Evolutionary conservation across 371 early-diverging fungal genomes (phyloP).

Genomic region (Mortierella sp.): DNA sequence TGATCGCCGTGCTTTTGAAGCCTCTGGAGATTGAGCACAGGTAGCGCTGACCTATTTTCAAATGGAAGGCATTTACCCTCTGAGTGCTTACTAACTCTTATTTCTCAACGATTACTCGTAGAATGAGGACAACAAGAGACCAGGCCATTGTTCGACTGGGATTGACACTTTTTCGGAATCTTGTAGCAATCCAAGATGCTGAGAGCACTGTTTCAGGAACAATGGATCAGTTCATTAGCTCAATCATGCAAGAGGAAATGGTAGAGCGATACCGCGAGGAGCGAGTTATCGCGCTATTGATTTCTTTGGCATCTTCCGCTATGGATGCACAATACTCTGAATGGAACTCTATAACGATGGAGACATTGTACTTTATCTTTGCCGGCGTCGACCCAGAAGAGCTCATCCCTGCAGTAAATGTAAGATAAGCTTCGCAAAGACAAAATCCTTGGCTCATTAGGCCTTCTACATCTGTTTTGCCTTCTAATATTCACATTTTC

Average conservation of each 20-base stretch:
- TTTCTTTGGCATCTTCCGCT: slow-evolving; percentile 70
- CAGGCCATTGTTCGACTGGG: slow-evolving; percentile 78
- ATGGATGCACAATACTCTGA: slow-evolving; percentile 62
- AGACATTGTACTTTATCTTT: slow-evolving; percentile 71
- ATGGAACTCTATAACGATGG: slow-evolving; percentile 73
- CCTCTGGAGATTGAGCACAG: slow-evolving; percentile 63
- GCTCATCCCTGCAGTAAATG: slow-evolving; percentile 40
- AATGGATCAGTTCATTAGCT: slow-evolving; percentile 55
- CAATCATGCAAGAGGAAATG: slow-evolving; percentile 73
- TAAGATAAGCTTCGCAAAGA: slow-evolving; percentile 5
- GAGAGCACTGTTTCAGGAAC: slow-evolving; percentile 62
- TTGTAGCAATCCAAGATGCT: slow-evolving; percentile 82
- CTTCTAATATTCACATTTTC: not conserved
- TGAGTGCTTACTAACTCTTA: slow-evolving; percentile 15
- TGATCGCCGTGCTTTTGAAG: slow-evolving; percentile 57
- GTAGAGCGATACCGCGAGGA: slow-evolving; percentile 62
- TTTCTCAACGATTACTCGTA: slow-evolving; percentile 28
- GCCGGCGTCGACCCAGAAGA: slow-evolving; percentile 61
- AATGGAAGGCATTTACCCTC: not conserved
- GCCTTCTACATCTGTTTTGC: not conserved
- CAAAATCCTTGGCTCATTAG: not conserved
- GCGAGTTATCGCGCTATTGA: slow-evolving; percentile 64
- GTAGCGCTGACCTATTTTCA: slow-evolving; percentile 22
- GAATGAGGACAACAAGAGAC: slow-evolving; percentile 73
- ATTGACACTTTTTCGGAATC: slow-evolving; percentile 81